A percentile compares a stretch with the other conserved stretches of the same genome.
Conservation (phyloP, 805 yeast genomes). For the Metahyphopichia silvanorum region DNA sequence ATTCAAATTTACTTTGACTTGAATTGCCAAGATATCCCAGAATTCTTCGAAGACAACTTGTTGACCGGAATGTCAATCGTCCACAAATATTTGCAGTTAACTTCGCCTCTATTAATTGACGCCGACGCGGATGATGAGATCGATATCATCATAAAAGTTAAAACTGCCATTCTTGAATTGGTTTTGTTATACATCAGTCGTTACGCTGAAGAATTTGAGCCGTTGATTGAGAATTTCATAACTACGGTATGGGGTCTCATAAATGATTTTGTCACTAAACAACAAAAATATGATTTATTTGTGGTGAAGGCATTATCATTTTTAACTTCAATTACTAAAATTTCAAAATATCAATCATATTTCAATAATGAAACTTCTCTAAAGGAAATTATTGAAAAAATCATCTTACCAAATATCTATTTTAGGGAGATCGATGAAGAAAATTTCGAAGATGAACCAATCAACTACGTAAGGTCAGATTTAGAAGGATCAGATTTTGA, state of each 20-base stretch:
- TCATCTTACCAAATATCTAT: slow-evolving; percentile 83
- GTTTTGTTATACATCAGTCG: slow-evolving; percentile 83
- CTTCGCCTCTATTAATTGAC: slow-evolving; percentile 50
- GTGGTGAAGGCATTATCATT: slow-evolving; percentile 80
- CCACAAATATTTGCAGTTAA: slow-evolving; percentile 73
- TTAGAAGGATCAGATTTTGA: slow-evolving; percentile 94
- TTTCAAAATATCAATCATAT: slow-evolving; percentile 63
- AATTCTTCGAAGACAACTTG: slow-evolving; percentile 91
- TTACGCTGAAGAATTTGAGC: slow-evolving; percentile 89
- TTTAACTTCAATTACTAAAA: slow-evolving; percentile 74
- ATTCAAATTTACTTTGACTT: slow-evolving; percentile 86
- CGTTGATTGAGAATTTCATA: slow-evolving; percentile 71
- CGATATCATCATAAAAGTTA: slow-evolving; percentile 66
- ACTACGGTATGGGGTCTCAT: slow-evolving; percentile 79
- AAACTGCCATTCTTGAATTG: slow-evolving; percentile 80
- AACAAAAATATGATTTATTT: slow-evolving; percentile 78
- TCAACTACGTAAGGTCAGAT: slow-evolving; percentile 87
- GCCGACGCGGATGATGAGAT: slow-evolving; percentile 65
- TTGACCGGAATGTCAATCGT: slow-evolving; percentile 71
- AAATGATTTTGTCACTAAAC: slow-evolving; percentile 54
- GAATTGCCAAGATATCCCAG: slow-evolving; percentile 97
- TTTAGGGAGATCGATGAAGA: slow-evolving; percentile 89
- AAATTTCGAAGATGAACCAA: slow-evolving; percentile 94
- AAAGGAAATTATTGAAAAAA: slow-evolving; percentile 74
- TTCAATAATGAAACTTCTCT: slow-evolving; percentile 59